Percentiles rank a stretch among this genome's conserved stretches.
Evolutionary conservation across 352 stramenopile species (phyloP).

Genomic region (Phytophthora colocasiae): DNA sequence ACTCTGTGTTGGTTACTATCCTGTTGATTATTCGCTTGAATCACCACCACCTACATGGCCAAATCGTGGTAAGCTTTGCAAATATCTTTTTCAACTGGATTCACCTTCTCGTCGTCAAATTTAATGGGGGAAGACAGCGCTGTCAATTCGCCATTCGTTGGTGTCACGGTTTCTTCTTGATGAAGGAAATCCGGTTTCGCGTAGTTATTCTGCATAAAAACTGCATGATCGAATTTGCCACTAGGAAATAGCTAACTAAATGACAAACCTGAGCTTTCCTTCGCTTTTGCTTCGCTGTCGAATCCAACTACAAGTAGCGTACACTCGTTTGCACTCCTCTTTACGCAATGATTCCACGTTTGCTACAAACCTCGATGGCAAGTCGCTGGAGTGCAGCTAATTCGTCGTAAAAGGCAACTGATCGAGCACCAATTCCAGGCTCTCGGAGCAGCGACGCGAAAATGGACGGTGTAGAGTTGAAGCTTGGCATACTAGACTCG

Average conservation of each 20-base stretch:
- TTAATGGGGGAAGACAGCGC: slow-evolving; percentile 2
- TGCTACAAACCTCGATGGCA: slow-evolving; percentile 40
- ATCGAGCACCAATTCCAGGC: slow-evolving; percentile 33
- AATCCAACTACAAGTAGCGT: slow-evolving; percentile 13
- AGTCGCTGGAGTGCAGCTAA: slow-evolving; percentile 48
- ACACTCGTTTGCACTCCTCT: not conserved
- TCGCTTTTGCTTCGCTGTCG: slow-evolving; percentile 13
- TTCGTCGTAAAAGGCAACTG: slow-evolving; percentile 47
- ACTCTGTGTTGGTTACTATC: not conserved
- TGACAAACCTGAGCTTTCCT: slow-evolving; percentile 23
- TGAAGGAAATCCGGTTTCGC: slow-evolving; percentile 48
- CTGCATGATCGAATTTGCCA: not conserved
- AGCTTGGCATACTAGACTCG: slow-evolving; percentile 25
- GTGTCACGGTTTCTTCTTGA: slow-evolving; percentile 19
- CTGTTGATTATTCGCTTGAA: slow-evolving; percentile 3
- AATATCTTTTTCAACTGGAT: not conserved
- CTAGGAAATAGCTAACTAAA: not conserved
- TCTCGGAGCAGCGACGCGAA: slow-evolving; percentile 64
- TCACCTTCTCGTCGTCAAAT: slow-evolving; percentile 9
- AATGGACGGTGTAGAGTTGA: slow-evolving; percentile 47
- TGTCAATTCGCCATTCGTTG: not conserved
- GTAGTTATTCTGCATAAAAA: slow-evolving; percentile 30
- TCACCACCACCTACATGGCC: not conserved
- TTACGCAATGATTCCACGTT: not conserved
- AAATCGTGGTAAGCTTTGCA: not conserved